These are phyloP conservation scores for Xylaria sp. DNA, from an alignment of 2,329 filamentous ascomycete genomes.

Conservation along the genomic window DNA sequence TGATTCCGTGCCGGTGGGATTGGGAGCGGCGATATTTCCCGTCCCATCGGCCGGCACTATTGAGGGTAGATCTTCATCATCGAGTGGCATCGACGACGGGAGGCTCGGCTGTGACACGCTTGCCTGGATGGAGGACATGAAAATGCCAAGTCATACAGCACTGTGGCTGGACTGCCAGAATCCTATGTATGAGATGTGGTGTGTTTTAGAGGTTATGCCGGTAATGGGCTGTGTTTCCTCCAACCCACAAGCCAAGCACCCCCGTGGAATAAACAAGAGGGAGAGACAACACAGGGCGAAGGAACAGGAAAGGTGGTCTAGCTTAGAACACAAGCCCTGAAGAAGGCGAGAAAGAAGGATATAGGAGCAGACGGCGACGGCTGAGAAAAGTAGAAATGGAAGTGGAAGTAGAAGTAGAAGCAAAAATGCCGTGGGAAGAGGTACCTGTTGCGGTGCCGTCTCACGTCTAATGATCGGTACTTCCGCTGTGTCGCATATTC, in stretches of 20 bases:
- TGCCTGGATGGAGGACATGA: conserved; percentile 49
- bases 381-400: neutral
- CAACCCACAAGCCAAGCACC: neutral
- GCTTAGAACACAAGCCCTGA: neutral
- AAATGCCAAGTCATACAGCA: conserved; percentile 31
- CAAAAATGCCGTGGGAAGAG: neutral
- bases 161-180: neutral
- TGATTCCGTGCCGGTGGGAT: conserved; percentile 39
- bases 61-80: conserved; percentile 36
- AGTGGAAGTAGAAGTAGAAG: neutral
- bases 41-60: conserved; percentile 33
- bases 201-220: neutral
- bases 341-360: neutral
- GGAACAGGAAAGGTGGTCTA: neutral
- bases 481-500: conserved; percentile 7
- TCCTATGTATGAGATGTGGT: neutral
- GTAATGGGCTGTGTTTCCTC: neutral
- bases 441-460: neutral
- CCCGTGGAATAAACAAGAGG: neutral
- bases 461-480: conserved; percentile 14
- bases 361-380: neutral
- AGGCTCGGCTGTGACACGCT: conserved; percentile 38
- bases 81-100: conserved; percentile 40
- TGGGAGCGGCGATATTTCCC: conserved; percentile 34
- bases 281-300: neutral